Conservation (phyloP, 805 yeast genomes). For the Phaffomyces thermotolerans region DNA sequence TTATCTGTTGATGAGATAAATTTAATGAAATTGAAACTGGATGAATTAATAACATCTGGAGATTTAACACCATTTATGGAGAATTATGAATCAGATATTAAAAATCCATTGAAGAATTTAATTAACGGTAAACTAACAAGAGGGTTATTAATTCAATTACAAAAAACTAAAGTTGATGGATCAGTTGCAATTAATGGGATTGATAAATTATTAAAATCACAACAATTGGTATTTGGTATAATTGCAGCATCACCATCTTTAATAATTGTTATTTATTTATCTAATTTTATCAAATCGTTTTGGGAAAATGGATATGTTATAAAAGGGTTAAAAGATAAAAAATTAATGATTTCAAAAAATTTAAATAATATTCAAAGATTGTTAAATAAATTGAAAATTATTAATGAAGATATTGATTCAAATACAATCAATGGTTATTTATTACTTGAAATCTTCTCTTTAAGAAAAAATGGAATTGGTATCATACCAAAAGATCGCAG, state of each 20-base stretch:
- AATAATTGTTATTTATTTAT: conserved; percentile 44
- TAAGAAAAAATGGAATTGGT: conserved; percentile 41
- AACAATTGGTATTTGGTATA: conserved; percentile 88
- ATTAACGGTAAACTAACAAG: conserved; percentile 64
- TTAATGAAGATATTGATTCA: conserved; percentile 8
- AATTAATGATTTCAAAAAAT: conserved; percentile 32
- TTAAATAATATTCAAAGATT: conserved; percentile 57
- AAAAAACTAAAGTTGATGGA: conserved; percentile 93
- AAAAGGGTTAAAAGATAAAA: conserved; percentile 10
- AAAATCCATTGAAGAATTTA: conserved; percentile 58
- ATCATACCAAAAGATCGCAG: conserved; percentile 44
- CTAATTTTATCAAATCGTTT: conserved; percentile 25
- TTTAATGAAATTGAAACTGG: conserved; percentile 28
- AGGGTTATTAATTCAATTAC: conserved; percentile 82
- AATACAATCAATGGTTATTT: conserved; percentile 48
- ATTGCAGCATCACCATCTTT: conserved; percentile 83
- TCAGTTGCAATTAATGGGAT: conserved; percentile 85
- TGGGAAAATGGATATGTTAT: conserved; percentile 30
- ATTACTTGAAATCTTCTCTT: conserved; percentile 55
- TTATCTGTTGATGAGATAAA: conserved; percentile 18
- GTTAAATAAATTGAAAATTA: conserved; percentile 25
- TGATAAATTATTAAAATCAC: conserved; percentile 81
- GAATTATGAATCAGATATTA: conserved; percentile 70
- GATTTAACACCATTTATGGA: conserved; percentile 75
- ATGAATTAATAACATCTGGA: conserved; percentile 54